Conservation (phyloP, 345 rosid species). For the Hypericum perforatum region DNA sequence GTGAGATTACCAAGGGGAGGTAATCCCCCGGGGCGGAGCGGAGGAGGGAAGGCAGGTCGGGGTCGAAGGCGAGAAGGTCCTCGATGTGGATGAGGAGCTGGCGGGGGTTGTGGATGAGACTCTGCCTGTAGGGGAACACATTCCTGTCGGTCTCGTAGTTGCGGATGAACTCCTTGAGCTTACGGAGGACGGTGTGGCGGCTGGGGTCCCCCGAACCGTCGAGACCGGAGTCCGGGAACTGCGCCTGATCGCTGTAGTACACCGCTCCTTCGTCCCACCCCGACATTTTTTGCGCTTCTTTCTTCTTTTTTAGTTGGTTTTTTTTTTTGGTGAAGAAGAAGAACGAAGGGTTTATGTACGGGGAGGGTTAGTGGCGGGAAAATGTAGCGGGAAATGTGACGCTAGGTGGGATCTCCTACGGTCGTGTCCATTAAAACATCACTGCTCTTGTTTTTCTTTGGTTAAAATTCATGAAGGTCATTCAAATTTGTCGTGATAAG, state of each 20-base stretch:
- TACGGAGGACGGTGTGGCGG: slow-evolving; percentile 63
- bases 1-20: slow-evolving; percentile 49
- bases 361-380: slow-evolving; percentile 4
- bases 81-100: slow-evolving; percentile 61
- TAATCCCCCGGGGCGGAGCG: slow-evolving; percentile 77
- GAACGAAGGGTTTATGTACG: not conserved
- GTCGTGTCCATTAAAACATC: too few relatives aligned
- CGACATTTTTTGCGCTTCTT: slow-evolving; percentile 38
- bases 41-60: slow-evolving; percentile 67
- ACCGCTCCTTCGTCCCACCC: slow-evolving; percentile 94
- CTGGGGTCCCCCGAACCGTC: slow-evolving; percentile 30
- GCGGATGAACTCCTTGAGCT: slow-evolving; percentile 84
- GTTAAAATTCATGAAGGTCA: too few relatives aligned
- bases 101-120: slow-evolving; percentile 67
- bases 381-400: slow-evolving; percentile 6
- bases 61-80: slow-evolving; percentile 70
- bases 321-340: too few relatives aligned
- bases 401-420: too few relatives aligned
- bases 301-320: not conserved
- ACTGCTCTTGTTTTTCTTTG: too few relatives aligned
- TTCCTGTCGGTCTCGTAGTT: slow-evolving; percentile 65
- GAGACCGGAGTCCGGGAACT: slow-evolving; percentile 57
- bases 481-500: too few relatives aligned
- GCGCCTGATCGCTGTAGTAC: slow-evolving; percentile 88
- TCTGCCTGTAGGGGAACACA: slow-evolving; percentile 73